These are phyloP conservation scores for Eucalyptus tenuipes DNA, from an alignment of 345 rosid species.

Conservation along the genomic window DNA sequence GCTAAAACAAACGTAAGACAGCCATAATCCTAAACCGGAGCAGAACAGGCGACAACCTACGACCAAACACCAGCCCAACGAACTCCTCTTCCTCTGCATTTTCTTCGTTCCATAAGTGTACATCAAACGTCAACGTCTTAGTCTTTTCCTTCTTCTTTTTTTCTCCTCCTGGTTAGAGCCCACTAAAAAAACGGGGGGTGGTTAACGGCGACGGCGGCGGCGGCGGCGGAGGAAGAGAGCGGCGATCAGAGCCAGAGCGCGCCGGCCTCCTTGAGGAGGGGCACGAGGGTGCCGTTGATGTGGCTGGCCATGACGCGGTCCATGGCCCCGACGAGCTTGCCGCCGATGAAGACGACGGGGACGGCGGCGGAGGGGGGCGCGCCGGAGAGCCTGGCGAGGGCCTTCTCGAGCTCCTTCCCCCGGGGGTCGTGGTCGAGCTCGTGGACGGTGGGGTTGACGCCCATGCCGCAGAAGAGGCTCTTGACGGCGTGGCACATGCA, in stretches of 20 bases:
- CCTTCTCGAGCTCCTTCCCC: conserved; percentile 57
- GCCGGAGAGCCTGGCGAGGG: conserved; percentile 50
- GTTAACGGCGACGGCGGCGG: neutral
- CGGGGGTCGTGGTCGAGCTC: conserved; percentile 81
- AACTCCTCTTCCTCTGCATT: neutral
- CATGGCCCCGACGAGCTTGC: conserved; percentile 85
- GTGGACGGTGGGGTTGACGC: conserved; percentile 80
- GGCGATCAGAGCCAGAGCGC: conserved; percentile 72
- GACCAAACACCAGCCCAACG: neutral
- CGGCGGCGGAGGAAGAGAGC: neutral
- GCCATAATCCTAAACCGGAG: conserved; percentile 4
- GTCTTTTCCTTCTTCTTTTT: neutral
- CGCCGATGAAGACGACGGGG: conserved; percentile 92
- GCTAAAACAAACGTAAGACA: neutral
- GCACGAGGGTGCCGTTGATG: conserved; percentile 87
- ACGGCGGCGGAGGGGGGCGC: conserved; percentile 20
- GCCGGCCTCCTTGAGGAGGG: conserved; percentile 86
- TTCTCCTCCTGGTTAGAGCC: neutral
- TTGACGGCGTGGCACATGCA: conserved; percentile 97
- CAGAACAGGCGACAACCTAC: neutral
- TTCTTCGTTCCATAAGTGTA: neutral
- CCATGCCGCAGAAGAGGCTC: conserved; percentile 81
- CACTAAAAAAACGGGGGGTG: neutral
- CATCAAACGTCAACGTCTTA: neutral
- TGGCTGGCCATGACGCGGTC: conserved; percentile 92